Base-by-base conservation (phyloP, 192 early-diverging fungal species). In the Coemansia sp. region DNA sequence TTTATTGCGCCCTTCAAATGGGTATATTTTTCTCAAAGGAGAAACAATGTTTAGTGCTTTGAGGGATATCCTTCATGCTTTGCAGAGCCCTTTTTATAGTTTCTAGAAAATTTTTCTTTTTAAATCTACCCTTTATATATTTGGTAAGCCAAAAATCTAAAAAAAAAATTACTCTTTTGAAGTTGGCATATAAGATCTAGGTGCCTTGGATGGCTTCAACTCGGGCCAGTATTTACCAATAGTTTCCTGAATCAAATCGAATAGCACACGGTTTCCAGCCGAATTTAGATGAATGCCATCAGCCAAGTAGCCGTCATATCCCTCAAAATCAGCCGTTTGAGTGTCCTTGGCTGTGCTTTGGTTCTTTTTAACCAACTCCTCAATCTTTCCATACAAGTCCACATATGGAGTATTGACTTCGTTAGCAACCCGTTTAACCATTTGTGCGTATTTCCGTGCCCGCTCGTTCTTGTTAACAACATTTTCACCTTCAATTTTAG, bases 251-350 rank as follows among this genome's bases (percentile, higher is more conserved):
- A 48, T 30, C 16, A 48, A 7, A 4, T 2, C 15, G 20, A n/a
- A 48, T 28, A 48, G 14, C 4, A 48, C 5, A 3, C 12, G 2
- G 15, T 48, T 23, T 2, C 46, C 46, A 11, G 23, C 21, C 10
- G 19, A 21, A 6, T 1, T 48, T n/a, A 48, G 6, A n/a, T 48
- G 46, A 26, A 48, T 13, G 16, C 46, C 46, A 5, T 48, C 46
- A 14, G 28, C 26, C 14, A 48, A n/a, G 20, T 48, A 48, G 23
- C 28, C 13, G 23, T 48, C 46, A n/a, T 48, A 48, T 3, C 46
- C 46, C 0, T 23, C 46, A 13, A 48, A 31, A 7, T 26, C 10
- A 1, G 6, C 23, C 8, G 20, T 15, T 7, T 48, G 14, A 2
- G 12, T 48, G 13, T 48, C 6, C 10, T 35, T 35, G 23, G 26